A percentile compares a stretch with the other conserved stretches of the same genome.
Conservation (phyloP, 2,329 filamentous ascomycete species). For the Botrytis pseudocinerea region DNA sequence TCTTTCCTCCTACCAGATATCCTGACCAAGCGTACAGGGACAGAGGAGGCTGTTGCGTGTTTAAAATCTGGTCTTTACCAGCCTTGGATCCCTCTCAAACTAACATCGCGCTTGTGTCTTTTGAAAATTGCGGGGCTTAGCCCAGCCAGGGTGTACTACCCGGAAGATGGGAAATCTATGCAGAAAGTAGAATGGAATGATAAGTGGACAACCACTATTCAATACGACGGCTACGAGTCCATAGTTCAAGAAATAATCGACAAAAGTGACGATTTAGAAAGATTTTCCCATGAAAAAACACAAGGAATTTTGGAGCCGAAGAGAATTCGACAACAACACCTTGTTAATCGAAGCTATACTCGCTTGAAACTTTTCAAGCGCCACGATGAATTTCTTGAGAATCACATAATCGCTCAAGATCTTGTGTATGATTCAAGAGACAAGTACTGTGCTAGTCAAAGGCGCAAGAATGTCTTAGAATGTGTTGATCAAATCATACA, state of each 20-base stretch:
- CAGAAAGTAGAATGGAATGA: constrained; percentile 48
- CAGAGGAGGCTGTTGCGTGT: constrained; percentile 57
- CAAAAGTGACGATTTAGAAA: constrained; percentile 29
- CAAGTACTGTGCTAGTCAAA: constrained; percentile 7
- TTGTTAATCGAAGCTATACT: constrained; percentile 25
- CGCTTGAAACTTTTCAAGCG: constrained; percentile 16
- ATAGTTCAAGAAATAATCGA: constrained; percentile 27
- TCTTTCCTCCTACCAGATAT: constrained; percentile 58
- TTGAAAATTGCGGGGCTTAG: constrained; percentile 32
- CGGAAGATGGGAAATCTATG: constrained; percentile 44
- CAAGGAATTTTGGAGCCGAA: background rate
- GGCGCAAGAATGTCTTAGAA: constrained; percentile 33
- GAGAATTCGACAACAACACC: constrained; percentile 19
- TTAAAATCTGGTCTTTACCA: constrained; percentile 51
- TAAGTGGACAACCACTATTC: constrained; percentile 43
- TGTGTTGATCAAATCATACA: constrained; percentile 33
- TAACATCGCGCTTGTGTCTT: constrained; percentile 16
- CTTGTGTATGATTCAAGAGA: constrained; percentile 28
- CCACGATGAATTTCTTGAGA: background rate
- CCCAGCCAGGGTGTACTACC: constrained; percentile 47
- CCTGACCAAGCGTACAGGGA: constrained; percentile 59
- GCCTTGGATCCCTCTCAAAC: constrained; percentile 32
- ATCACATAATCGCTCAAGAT: background rate
- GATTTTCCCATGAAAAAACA: constrained; percentile 25
- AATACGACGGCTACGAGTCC: constrained; percentile 42